Evolutionary conservation across 371 early-diverging fungal genomes (phyloP).

Genomic region (Rhizopus delemar): DNA sequence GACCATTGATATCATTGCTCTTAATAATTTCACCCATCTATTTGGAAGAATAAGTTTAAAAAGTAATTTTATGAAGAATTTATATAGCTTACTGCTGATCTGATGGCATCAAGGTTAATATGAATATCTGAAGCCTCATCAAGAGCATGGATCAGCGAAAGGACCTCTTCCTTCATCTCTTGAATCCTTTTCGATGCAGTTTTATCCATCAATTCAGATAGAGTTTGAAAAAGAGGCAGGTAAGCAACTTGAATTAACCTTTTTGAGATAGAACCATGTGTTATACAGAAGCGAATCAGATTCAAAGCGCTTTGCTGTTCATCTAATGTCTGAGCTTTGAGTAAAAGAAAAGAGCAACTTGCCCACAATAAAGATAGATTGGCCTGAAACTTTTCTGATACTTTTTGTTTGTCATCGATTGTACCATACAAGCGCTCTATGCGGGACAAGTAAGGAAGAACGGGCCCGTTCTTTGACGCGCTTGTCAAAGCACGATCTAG

Average conservation of each 20-base stretch:
- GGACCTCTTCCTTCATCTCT: not conserved
- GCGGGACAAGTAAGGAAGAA: conserved; percentile 12
- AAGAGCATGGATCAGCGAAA: conserved; percentile 3
- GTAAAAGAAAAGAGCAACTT: conserved; percentile 40
- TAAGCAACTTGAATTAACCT: conserved; percentile 36
- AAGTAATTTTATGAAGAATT: not conserved
- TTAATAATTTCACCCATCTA: conserved; percentile 2
- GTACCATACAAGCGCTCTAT: conserved; percentile 4
- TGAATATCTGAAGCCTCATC: not conserved
- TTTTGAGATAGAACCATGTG: not conserved
- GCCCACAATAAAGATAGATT: conserved; percentile 36
- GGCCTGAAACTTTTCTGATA: not conserved
- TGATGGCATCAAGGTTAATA: not conserved
- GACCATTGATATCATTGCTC: conserved; percentile 3
- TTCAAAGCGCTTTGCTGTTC: conserved; percentile 46
- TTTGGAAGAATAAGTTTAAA: not conserved
- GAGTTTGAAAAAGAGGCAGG: conserved; percentile 56
- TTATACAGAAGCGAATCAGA: conserved; percentile 21
- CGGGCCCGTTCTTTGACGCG: not conserved
- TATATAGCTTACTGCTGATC: not conserved
- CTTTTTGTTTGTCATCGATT: not conserved
- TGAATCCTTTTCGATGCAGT: conserved; percentile 3
- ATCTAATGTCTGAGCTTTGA: conserved; percentile 48
- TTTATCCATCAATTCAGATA: conserved; percentile 41
- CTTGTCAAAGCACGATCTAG: conserved; percentile 12